Evolutionary conservation across 495 filamentous ascomycete species (phyloP).

Genomic region (Aspergillus biplanus): DNA sequence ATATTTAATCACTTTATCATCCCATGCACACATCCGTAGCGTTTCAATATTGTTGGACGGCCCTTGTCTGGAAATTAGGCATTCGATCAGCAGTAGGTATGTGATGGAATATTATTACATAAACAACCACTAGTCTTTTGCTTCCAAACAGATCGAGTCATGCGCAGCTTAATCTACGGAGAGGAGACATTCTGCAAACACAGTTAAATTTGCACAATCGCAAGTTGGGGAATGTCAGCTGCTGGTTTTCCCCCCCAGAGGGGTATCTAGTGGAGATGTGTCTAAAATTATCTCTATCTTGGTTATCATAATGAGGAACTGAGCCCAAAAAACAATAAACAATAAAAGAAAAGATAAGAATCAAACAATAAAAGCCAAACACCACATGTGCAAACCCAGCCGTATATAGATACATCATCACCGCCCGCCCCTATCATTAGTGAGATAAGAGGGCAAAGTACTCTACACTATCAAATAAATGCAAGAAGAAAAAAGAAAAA

Average conservation of each 20-base stretch:
- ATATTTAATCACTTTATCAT: too few species aligned
- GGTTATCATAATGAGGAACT: conserved; percentile 6
- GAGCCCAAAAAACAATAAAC: neutral
- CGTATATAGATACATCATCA: conserved; percentile 22
- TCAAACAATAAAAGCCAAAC: conserved; percentile 6
- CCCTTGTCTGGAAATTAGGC: too few species aligned
- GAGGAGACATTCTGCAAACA: too few species aligned
- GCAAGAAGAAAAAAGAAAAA: conserved; percentile 10
- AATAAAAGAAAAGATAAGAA: conserved; percentile 1
- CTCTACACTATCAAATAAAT: conserved; percentile 11
- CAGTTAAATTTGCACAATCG: too few species aligned
- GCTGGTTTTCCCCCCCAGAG: neutral
- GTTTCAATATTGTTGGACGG: too few species aligned
- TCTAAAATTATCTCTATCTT: conserved; percentile 25
- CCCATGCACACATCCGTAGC: too few species aligned
- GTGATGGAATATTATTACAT: too few species aligned
- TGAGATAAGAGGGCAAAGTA: conserved; percentile 2
- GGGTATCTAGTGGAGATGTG: conserved; percentile 12
- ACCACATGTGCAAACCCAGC: conserved; percentile 10
- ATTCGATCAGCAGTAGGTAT: too few species aligned
- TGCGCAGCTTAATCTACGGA: too few species aligned
- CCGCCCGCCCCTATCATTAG: neutral
- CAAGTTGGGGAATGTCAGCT: too few species aligned
- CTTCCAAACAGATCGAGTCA: too few species aligned
- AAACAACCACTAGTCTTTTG: too few species aligned